Percentiles rank a stretch among this genome's conserved stretches.
Evolutionary conservation across 2,329 filamentous ascomycete species (phyloP).

Genomic region (Fusarium protoensiforme): DNA sequence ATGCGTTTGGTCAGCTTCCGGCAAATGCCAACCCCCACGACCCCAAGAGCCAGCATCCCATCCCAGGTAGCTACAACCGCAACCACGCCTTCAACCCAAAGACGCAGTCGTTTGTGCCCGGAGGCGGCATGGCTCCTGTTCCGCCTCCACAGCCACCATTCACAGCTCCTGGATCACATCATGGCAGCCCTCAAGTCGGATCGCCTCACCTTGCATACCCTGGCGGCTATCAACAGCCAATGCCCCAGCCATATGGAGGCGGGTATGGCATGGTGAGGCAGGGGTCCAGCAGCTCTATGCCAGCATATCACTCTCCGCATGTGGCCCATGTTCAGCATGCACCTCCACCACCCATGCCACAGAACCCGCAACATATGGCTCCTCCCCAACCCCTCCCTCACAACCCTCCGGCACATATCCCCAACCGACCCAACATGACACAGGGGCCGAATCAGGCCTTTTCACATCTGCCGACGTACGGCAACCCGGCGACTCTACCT

Average conservation of each 20-base stretch:
- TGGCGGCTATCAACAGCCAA: slow-evolving; percentile 58
- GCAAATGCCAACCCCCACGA: slow-evolving; percentile 76
- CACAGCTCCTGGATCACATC: slow-evolving; percentile 60
- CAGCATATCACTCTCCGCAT: slow-evolving; percentile 59
- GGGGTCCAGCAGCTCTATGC: slow-evolving; percentile 65
- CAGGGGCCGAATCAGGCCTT: slow-evolving; percentile 59
- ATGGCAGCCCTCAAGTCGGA: slow-evolving; percentile 64
- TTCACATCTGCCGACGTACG: slow-evolving; percentile 65
- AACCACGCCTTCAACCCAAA: slow-evolving; percentile 90
- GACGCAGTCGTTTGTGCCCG: slow-evolving; percentile 89
- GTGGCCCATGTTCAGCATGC: slow-evolving; percentile 52
- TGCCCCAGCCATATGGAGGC: slow-evolving; percentile 58
- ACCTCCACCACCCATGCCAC: slow-evolving; percentile 53
- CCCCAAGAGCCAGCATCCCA: slow-evolving; percentile 80
- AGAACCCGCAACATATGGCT: slow-evolving; percentile 52
- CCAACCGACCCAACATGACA: slow-evolving; percentile 58
- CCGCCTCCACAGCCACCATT: slow-evolving; percentile 61
- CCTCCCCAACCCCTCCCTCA: slow-evolving; percentile 57
- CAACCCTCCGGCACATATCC: slow-evolving; percentile 54
- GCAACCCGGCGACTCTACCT: slow-evolving; percentile 69
- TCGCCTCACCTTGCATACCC: slow-evolving; percentile 63
- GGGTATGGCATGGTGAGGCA: slow-evolving; percentile 68
- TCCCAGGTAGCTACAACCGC: slow-evolving; percentile 85
- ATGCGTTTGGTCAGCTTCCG: slow-evolving; percentile 83
- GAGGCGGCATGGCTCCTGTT: slow-evolving; percentile 60